A percentile compares a stretch with the other conserved stretches of the same genome.
These are phyloP conservation scores for Chiua virens DNA, from an alignment of 768 basidiomycete genomes.

Conservation along the genomic window DNA sequence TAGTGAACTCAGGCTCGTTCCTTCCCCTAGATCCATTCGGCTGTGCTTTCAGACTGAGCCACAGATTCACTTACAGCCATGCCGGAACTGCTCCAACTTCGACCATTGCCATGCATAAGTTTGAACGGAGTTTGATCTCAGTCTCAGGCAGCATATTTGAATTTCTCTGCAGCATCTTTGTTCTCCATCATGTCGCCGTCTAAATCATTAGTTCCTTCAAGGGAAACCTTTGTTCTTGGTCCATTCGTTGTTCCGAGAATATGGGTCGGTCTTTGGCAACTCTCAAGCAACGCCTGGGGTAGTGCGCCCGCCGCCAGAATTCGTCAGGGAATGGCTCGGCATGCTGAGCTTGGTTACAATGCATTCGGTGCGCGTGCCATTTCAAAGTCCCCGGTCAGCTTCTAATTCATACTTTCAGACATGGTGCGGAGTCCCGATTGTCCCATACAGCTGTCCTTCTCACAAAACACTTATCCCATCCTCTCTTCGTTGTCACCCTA, in stretches of 20 bases:
- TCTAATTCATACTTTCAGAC: constrained; percentile 36
- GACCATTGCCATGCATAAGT: not conserved
- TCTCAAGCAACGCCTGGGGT: constrained; percentile 86
- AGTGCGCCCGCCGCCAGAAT: constrained; percentile 65
- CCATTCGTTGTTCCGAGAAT: constrained; percentile 59
- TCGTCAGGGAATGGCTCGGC: constrained; percentile 62
- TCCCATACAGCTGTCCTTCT: constrained; percentile 14
- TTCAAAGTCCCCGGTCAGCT: constrained; percentile 8
- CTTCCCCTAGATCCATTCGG: constrained; percentile 1
- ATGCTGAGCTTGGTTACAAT: constrained; percentile 54
- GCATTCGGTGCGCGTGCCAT: constrained; percentile 40
- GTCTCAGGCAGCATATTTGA: not conserved
- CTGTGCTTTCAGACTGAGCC: constrained; percentile 12
- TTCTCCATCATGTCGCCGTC: constrained; percentile 22
- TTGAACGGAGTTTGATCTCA: constrained; percentile 34
- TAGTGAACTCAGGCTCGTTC: not conserved
- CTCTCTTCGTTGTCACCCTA: constrained; percentile 9
- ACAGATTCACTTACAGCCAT: not conserved
- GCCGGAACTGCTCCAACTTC: not conserved
- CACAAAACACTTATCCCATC: constrained; percentile 4
- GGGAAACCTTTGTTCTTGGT: constrained; percentile 57
- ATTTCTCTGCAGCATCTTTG: constrained; percentile 8
- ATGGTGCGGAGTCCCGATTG: constrained; percentile 46
- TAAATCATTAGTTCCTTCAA: constrained; percentile 5
- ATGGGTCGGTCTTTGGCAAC: constrained; percentile 83